Percentiles rank a stretch among this genome's conserved stretches.
phyloP scores from a whole-genome alignment of 2,329 filamentous ascomycete species.

The Talaromyces marneffei region DNA sequence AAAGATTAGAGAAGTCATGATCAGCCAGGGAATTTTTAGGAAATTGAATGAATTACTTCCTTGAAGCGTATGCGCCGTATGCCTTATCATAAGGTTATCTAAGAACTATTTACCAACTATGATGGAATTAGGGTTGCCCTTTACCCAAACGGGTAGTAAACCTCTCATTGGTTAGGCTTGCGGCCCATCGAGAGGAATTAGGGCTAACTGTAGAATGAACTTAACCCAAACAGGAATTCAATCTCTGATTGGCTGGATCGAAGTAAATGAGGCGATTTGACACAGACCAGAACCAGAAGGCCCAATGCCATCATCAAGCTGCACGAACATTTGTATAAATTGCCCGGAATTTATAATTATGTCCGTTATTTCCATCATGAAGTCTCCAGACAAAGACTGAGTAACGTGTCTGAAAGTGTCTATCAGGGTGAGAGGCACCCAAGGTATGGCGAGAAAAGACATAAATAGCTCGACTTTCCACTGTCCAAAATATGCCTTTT shows the following conservation, averaged over 20 bases:
- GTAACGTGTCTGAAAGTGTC: background rate
- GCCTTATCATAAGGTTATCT: too few species aligned
- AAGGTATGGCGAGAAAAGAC: background rate
- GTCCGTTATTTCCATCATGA: conserved; percentile 4
- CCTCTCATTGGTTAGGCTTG: background rate
- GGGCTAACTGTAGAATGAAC: background rate
- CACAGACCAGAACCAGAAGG: background rate
- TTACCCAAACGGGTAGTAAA: conserved; percentile 2
- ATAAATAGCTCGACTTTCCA: conserved; percentile 1
- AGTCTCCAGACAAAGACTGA: background rate
- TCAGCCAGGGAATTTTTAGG: too few species aligned
- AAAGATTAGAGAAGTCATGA: conserved; percentile 10
- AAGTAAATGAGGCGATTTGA: background rate
- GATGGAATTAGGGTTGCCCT: background rate
- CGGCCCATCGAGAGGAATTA: background rate
- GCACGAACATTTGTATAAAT: too few species aligned
- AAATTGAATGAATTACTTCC: too few species aligned
- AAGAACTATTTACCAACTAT: background rate
- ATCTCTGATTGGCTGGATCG: conserved; percentile 9
- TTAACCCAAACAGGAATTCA: background rate
- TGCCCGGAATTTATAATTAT: background rate
- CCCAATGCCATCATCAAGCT: background rate
- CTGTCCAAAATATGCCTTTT: background rate
- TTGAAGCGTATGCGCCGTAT: too few species aligned
- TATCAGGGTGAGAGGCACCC: too few species aligned